phyloP scores from a whole-genome alignment of 2,329 filamentous ascomycete species.

The Colletotrichum destructivum region DNA sequence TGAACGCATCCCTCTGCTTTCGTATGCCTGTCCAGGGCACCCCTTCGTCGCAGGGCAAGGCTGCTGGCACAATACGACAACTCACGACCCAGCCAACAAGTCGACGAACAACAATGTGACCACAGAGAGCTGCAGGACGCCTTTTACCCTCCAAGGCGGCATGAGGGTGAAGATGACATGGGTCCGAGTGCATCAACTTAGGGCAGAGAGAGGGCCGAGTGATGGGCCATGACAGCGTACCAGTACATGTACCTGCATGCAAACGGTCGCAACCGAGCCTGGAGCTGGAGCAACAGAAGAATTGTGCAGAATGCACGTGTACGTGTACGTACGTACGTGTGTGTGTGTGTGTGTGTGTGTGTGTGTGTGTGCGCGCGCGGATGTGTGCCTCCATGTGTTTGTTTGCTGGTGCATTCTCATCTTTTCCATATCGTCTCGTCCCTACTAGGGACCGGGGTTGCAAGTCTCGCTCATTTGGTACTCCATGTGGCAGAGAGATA shows the following conservation, averaged over 20 bases:
- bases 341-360: neutral
- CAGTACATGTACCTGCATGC: slow-evolving; percentile 40
- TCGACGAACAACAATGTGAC: slow-evolving; percentile 10
- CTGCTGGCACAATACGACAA: slow-evolving; percentile 20
- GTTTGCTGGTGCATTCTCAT: slow-evolving; percentile 5
- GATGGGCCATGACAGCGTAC: slow-evolving; percentile 35
- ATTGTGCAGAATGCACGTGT: slow-evolving; percentile 19
- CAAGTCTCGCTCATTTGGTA: neutral
- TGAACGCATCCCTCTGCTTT: slow-evolving; percentile 21
- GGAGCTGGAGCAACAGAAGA: slow-evolving; percentile 13
- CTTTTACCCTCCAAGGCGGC: slow-evolving; percentile 10
- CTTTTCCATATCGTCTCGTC: neutral
- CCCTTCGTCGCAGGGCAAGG: slow-evolving; percentile 7
- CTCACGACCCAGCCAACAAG: slow-evolving; percentile 37
- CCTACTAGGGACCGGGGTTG: neutral
- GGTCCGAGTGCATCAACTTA: slow-evolving; percentile 25
- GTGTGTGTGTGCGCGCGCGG: neutral
- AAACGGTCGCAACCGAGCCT: slow-evolving; percentile 21
- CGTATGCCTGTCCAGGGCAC: slow-evolving; percentile 1
- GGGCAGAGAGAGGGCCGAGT: slow-evolving; percentile 33
- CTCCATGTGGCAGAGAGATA: too few relatives aligned
- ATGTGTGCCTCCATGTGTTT: neutral
- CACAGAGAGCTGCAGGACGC: slow-evolving; percentile 3
- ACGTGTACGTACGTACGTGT: neutral
- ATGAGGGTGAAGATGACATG: slow-evolving; percentile 30